Base-by-base conservation (phyloP, 2,329 filamentous ascomycete genomes). In the Penicillium sp. region DNA sequence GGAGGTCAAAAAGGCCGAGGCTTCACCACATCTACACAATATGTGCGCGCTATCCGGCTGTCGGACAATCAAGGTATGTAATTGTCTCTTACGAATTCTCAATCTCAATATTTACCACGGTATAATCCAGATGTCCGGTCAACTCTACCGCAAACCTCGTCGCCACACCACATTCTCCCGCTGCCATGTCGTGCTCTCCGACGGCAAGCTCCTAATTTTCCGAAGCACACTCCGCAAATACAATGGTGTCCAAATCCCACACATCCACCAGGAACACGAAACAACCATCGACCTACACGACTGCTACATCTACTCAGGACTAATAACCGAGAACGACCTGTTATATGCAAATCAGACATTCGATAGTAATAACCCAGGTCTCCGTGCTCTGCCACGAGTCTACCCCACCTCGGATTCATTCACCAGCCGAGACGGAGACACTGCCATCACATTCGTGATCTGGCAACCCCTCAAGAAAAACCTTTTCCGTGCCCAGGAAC, bases 381-480 rank as follows among this genome's bases (percentile, higher is more conserved):
- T 83, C 53, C 80, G 83, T 57, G 81, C 84, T 3, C 72, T 88
- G 10, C 85, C 86, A 3, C 76, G 84, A 3, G 80, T 86, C 4
- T 88, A 86, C 64, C 79, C 83, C 31, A 79, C 71, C 3, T 65
- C 84, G 52, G 85, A 88, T 60, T 79, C 79, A 19, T 87, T 84
- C 81, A 88, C 84, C 21, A 83, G 78, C 26, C 82, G 80, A 0
- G 86, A 88, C 62, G 85, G 88, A 64, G 86, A 88, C 64, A 81
- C 83, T n/a, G 85, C 86, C 74, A 86, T 84, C 0, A 86, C 83
- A 2, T 88, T 88, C 66, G 85, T 88, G n/a, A 76, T 88, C 43
- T 88, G 86, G 86, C 82, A 86, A 62, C 82, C 82, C 37, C 78
- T 81, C 60, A 79, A 77, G 58, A 86, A 85, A 65, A 80, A 78